Percentiles rank a stretch among this genome's conserved stretches.
Evolutionary conservation across 257 asterid genomes (phyloP).

Genomic region (Scutellaria minor): DNA sequence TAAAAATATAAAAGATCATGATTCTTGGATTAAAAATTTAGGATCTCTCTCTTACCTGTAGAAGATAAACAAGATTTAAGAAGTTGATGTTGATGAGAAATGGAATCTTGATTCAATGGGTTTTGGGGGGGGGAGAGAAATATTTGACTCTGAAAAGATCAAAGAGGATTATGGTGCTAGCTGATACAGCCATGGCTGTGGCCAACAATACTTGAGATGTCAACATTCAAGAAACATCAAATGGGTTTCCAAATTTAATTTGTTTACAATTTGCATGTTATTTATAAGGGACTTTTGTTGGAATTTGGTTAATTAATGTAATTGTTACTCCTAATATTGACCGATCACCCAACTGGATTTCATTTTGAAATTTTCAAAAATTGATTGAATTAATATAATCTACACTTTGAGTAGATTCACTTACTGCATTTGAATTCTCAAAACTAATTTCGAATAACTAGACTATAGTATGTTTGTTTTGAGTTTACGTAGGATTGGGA

Average conservation of each 20-base stretch:
- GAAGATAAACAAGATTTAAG: conserved; percentile 55
- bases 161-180: conserved; percentile 53
- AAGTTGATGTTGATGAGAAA: neutral
- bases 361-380: neutral
- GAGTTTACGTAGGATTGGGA: too few species aligned
- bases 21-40: too few species aligned
- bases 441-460: too few species aligned
- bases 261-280: too few species aligned
- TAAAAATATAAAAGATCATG: too few species aligned
- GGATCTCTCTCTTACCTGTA: conserved; percentile 39
- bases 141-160: conserved; percentile 49
- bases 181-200: conserved; percentile 67
- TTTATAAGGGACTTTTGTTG: too few species aligned
- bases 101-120: conserved; percentile 30
- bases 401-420: neutral
- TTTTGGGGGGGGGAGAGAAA: neutral
- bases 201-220: conserved; percentile 58
- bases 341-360: neutral
- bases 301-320: too few species aligned
- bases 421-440: neutral
- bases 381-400: neutral
- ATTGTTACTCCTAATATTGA: too few species aligned
- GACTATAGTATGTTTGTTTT: too few species aligned
- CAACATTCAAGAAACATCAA: conserved; percentile 22
- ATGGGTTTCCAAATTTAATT: too few species aligned